phyloP scores from a whole-genome alignment of 306 rosid genomes.

The Cotoneaster glaucophyllus region DNA sequence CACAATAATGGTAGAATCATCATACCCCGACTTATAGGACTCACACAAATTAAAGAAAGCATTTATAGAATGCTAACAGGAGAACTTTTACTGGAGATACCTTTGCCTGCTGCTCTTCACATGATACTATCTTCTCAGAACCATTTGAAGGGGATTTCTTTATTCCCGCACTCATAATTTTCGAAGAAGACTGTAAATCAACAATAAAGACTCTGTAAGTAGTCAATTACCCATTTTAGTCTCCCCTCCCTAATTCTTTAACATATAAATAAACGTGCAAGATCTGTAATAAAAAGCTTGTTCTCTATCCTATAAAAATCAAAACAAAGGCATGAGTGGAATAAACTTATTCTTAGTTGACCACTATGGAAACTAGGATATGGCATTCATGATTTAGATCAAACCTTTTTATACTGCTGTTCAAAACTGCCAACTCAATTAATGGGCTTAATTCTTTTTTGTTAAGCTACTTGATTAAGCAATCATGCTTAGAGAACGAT shows the following conservation, averaged over 20 bases:
- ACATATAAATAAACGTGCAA: constrained; percentile 12
- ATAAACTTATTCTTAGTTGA: neutral
- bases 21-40: constrained; percentile 2
- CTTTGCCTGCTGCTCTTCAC: constrained; percentile 62
- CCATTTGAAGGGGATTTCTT: constrained; percentile 51
- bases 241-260: constrained; percentile 10
- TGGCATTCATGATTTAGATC: neutral
- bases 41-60: neutral
- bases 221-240: neutral
- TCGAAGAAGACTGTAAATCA: constrained; percentile 23
- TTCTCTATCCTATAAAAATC: constrained; percentile 6
- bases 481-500: neutral
- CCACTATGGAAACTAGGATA: neutral
- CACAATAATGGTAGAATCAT: constrained; percentile 6
- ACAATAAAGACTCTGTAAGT: constrained; percentile 18
- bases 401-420: neutral
- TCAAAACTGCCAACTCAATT: neutral
- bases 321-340: neutral
- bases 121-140: constrained; percentile 25
- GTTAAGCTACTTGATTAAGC: neutral
- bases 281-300: constrained; percentile 2
- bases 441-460: neutral
- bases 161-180: constrained; percentile 45
- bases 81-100: constrained; percentile 29
- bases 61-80: neutral